Percentiles rank a stretch among this genome's conserved stretches.
phyloP scores from a whole-genome alignment of 441 rosid genomes.

The Caryocar brasiliense region DNA sequence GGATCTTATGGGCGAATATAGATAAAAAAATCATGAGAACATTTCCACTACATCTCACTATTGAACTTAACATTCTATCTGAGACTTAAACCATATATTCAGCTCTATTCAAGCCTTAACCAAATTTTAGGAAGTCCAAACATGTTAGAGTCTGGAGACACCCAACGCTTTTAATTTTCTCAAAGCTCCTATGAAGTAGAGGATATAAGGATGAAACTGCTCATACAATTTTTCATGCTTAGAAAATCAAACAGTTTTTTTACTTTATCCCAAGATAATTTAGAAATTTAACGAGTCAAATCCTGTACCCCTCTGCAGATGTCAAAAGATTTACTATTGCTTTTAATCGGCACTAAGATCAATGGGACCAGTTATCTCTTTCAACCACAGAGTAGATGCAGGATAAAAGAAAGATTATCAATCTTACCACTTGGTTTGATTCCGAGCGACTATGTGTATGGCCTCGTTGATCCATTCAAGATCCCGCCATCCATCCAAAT shows the following conservation, averaged over 20 bases:
- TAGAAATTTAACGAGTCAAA: neutral
- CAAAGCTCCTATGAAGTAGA: neutral
- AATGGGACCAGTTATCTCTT: neutral
- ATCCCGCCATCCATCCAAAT: constrained; percentile 73
- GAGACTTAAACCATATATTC: too few species aligned
- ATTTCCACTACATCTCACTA: too few species aligned
- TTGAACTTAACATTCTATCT: too few species aligned
- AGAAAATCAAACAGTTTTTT: neutral
- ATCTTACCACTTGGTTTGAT: constrained; percentile 87
- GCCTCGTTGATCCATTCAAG: constrained; percentile 78
- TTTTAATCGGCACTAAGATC: too few species aligned
- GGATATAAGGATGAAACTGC: neutral
- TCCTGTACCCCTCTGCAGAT: too few species aligned
- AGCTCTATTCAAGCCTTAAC: too few species aligned
- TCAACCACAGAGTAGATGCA: neutral
- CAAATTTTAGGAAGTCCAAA: too few species aligned
- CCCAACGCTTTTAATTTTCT: neutral
- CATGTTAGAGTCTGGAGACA: neutral
- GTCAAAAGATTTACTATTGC: too few species aligned
- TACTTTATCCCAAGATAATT: neutral
- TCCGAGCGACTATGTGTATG: constrained; percentile 73
- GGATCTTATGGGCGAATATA: too few species aligned
- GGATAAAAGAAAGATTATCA: neutral
- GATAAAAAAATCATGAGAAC: too few species aligned
- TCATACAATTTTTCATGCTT: neutral